Base-by-base conservation (phyloP, 2,329 filamentous ascomycete genomes). In the Hortaea werneckii region DNA sequence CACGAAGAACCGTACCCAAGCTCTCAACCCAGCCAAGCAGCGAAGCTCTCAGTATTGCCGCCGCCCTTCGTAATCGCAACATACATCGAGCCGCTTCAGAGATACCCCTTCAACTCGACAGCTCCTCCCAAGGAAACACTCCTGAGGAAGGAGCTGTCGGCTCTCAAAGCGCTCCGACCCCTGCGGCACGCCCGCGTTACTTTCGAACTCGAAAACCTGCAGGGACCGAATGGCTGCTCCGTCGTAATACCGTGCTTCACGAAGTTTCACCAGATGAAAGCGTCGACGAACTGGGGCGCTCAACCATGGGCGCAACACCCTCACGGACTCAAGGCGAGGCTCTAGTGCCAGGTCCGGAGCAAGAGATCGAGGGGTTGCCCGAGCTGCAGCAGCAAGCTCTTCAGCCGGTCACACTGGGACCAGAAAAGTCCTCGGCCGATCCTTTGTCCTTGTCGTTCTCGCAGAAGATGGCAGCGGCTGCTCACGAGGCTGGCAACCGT, bases 11-110 rank as follows among this genome's bases (percentile, higher is more conserved):
- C 6, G 13, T 8, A 40, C 6, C 43, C 10, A 28, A 35, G 11
- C n/a, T 55, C 20, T 48, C 49, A n/a, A 12, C 41, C 9, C 46
- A 47, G 13, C 53, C 52, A 4, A 54, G 53, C 44, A 26, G 40
- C 5, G 52, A 51, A 6, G 53, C 48, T 13, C 39, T 54, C 4
- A 43, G 40, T n/a, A 35, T 44, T 26, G 50, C 53, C n/a, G 53
- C 53, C 20, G 45, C 40, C 29, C 40, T 54, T 13, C 46, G 50
- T 20, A 34, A 41, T 28, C 46, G 51, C 4, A 46, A 45, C 9
- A 30, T 50, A 6, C 32, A 42, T 37, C 41, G 27, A 9, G 38
- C 37, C 12, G 42, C 28, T 6, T 37, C 37, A 11, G 44, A 45
- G 10, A 27, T n/a, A 1, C 42, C 42, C 5, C 20, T 9, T 26